Evolutionary conservation across 352 stramenopile species (phyloP), one percentile per base, ranked within the genome.

Genomic region (Phytopythium cucurbitacearum): DNA sequence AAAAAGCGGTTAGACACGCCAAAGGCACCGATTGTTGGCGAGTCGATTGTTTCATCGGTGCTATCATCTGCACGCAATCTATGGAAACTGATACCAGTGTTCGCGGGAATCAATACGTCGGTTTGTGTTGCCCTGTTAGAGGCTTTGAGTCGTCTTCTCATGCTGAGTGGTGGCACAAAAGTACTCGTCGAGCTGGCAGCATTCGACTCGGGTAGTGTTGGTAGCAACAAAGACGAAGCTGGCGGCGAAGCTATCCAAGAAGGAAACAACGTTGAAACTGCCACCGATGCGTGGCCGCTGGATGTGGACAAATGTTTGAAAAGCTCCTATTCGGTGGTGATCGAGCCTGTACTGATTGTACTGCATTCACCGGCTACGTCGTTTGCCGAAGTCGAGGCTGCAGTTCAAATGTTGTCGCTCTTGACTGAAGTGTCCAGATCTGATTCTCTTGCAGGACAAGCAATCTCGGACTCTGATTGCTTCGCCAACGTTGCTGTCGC

Each of bases 311-410:
- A 58, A 32, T 62, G 46, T 1, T 12, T 36, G 41, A 48, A 33
- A 49, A 69, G 51, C 39, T 68, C 75, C 40, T 59, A 78, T 38
- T 44, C 57, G 0, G 15, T 45, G 4, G 46, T 85, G 1, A 48
- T 85, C 0, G n/a, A 57, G 3, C 73, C 73, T 0, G 46, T 85
- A 15, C 38, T 81, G 13, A 58, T 52, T 0, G 68, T 85, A 0
- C 66, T 85, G 8, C 60, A 74, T 47, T 64, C 61, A 8, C 51
- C 57, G 0, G 32, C 56, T 10, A 78, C 73, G 6, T 74, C 62
- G 4, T 81, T 85, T 41, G 64, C 51, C 7, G 65, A 85, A 53
- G 64, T 85, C 37, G 60, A 81, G 60, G 73, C 73, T 45, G 71
- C 71, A 11, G 40, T 81, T 9, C 53, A 42, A 12, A 65, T 62